Evolutionary conservation across 805 yeast species (phyloP).

Genomic region (Sugiyamaella mastotermitis): DNA sequence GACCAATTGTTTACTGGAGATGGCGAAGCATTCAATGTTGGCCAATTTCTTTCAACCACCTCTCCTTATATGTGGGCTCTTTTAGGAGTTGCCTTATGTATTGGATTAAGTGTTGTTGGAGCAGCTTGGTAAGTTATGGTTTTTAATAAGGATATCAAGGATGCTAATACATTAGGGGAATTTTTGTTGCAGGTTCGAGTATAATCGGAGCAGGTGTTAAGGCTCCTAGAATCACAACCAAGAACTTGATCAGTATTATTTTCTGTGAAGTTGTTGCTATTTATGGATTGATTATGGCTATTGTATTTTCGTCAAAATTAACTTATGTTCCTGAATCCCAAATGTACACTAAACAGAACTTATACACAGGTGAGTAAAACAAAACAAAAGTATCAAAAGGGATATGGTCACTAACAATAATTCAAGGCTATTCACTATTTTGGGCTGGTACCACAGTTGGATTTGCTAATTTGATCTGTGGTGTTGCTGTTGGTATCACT

Average conservation of each 20-base stretch:
- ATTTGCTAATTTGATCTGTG: constrained; percentile 86
- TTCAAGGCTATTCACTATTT: constrained; percentile 67
- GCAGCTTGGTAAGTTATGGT: constrained; percentile 72
- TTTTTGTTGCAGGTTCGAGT: constrained; percentile 89
- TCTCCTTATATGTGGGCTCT: constrained; percentile 98
- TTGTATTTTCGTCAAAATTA: constrained; percentile 90
- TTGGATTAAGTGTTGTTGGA: constrained; percentile 91
- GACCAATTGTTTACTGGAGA: constrained; percentile 71
- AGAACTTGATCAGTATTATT: constrained; percentile 91
- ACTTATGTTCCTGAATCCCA: constrained; percentile 54
- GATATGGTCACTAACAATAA: constrained; percentile 1
- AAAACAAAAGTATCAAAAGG: not conserved
- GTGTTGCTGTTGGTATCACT: constrained; percentile 93
- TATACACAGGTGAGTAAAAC: constrained; percentile 60
- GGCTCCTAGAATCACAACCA: constrained; percentile 95
- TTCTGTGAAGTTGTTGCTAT: constrained; percentile 99
- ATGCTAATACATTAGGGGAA: constrained; percentile 45
- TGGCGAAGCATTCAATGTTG: constrained; percentile 89
- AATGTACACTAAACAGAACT: constrained; percentile 70
- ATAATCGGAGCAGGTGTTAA: constrained; percentile 97
- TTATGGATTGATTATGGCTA: constrained; percentile 95
- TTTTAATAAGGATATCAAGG: not conserved
- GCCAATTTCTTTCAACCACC: constrained; percentile 73
- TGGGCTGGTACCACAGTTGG: constrained; percentile 99
- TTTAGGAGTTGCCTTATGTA: constrained; percentile 82